phyloP scores from a whole-genome alignment of 2,329 filamentous ascomycete genomes.

The Alternaria solani region DNA sequence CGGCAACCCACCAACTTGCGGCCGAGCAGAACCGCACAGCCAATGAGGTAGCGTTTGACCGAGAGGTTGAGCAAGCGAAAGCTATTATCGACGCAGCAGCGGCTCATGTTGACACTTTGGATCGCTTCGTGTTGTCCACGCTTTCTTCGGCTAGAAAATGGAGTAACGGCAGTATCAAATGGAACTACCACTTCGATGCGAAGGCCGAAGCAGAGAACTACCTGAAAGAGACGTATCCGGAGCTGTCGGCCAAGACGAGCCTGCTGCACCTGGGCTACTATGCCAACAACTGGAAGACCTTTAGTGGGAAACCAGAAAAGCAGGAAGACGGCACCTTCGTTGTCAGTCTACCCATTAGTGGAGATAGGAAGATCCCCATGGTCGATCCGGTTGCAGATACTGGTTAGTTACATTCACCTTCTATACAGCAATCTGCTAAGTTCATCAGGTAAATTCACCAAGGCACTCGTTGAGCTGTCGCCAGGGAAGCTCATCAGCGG shows the following conservation, averaged over 20 bases:
- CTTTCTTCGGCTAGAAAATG: slow-evolving; percentile 46
- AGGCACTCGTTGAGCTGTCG: slow-evolving; percentile 30
- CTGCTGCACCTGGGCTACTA: slow-evolving; percentile 37
- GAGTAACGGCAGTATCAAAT: slow-evolving; percentile 45
- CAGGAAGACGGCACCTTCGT: slow-evolving; percentile 29
- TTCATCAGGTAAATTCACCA: slow-evolving; percentile 27
- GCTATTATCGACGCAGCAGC: slow-evolving; percentile 54
- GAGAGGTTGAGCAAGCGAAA: slow-evolving; percentile 51
- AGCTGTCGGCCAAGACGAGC: slow-evolving; percentile 38
- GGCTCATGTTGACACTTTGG: slow-evolving; percentile 42
- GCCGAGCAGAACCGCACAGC: slow-evolving; percentile 31
- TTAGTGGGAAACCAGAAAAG: slow-evolving; percentile 26
- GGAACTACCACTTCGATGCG: slow-evolving; percentile 53
- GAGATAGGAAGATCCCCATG: slow-evolving; percentile 30
- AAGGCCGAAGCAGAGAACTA: slow-evolving; percentile 53
- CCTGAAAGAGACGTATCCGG: slow-evolving; percentile 45
- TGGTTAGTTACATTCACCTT: slow-evolving; percentile 17
- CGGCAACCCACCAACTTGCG: slow-evolving; percentile 20
- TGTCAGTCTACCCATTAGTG: slow-evolving; percentile 29
- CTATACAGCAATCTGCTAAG: background rate
- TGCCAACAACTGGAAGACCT: slow-evolving; percentile 32
- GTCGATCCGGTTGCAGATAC: slow-evolving; percentile 26
- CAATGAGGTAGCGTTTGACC: slow-evolving; percentile 46
- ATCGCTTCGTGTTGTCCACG: slow-evolving; percentile 57
- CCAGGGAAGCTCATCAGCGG: slow-evolving; percentile 40